These are phyloP conservation scores for Solanum boliviense DNA, from an alignment of 257 asterid genomes.

Conservation along the genomic window DNA sequence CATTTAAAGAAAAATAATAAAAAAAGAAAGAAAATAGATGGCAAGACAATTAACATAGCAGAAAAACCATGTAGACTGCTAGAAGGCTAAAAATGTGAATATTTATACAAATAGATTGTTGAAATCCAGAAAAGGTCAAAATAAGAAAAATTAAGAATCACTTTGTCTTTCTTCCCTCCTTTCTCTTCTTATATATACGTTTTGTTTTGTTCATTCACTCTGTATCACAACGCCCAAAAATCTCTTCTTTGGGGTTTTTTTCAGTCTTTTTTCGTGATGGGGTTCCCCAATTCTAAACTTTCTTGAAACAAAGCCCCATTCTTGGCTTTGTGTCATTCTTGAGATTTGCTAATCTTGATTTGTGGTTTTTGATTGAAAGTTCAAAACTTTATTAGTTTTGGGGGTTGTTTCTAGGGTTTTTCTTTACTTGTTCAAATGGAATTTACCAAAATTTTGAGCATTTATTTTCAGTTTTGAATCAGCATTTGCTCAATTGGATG, in stretches of 20 bases:
- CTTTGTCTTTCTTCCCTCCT: not conserved
- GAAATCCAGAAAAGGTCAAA: not conserved
- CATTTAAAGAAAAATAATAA: not conserved
- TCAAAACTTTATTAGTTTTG: not conserved
- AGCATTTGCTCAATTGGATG: constrained; percentile 24
- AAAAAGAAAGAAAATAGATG: not conserved
- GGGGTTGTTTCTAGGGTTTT: not conserved
- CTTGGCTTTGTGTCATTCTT: not conserved
- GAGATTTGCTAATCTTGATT: not conserved
- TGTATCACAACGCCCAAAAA: not conserved
- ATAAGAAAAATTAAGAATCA: not conserved
- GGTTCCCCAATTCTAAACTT: not conserved
- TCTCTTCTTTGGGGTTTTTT: not conserved
- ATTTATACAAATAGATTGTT: not conserved
- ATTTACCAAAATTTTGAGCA: not conserved
- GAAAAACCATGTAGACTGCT: not conserved
- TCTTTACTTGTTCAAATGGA: not conserved
- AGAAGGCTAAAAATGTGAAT: not conserved
- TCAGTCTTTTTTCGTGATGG: not conserved
- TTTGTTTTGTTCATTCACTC: not conserved
- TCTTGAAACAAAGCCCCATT: not conserved
- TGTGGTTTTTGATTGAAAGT: not conserved
- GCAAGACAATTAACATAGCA: not conserved
- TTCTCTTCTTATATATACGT: not conserved
- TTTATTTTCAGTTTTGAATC: not conserved